A percentile compares a stretch with the other conserved stretches of the same genome.
Evolutionary conservation across 495 filamentous ascomycete genomes (phyloP).

Genomic region (Trichoderma orchidacearum): DNA sequence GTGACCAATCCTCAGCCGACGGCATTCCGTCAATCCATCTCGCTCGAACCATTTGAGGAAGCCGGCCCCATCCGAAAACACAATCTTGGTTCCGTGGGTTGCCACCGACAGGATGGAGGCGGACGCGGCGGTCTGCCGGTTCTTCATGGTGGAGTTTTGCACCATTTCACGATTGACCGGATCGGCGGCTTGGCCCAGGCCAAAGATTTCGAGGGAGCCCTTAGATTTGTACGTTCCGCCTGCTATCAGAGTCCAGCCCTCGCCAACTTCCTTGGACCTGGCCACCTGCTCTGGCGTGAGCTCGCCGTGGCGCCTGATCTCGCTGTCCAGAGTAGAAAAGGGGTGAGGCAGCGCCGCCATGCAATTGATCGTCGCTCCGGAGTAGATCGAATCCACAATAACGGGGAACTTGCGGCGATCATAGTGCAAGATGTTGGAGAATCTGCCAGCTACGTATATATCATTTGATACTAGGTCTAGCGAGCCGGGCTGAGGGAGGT

Average conservation of each 20-base stretch:
- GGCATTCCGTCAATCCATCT: constrained; percentile 69
- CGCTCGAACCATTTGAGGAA: constrained; percentile 86
- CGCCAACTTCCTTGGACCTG: constrained; percentile 31
- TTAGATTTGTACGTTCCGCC: constrained; percentile 92
- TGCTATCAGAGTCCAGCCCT: constrained; percentile 56
- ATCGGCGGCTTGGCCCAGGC: constrained; percentile 26
- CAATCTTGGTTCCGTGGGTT: constrained; percentile 72
- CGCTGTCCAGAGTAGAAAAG: constrained; percentile 38
- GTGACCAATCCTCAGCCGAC: constrained; percentile 56
- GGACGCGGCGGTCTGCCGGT: constrained; percentile 69
- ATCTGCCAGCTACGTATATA: constrained; percentile 77
- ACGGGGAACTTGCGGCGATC: constrained; percentile 77
- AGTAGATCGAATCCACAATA: constrained; percentile 64
- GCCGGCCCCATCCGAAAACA: constrained; percentile 74
- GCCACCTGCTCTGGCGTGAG: constrained; percentile 36
- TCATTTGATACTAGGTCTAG: constrained; percentile 38
- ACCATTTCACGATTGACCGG: constrained; percentile 15
- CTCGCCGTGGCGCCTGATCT: constrained; percentile 38
- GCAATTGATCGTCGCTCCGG: constrained; percentile 67
- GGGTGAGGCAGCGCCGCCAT: constrained; percentile 63
- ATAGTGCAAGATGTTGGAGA: constrained; percentile 81
- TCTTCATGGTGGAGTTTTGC: constrained; percentile 40
- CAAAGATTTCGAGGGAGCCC: constrained; percentile 82
- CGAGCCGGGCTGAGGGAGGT: constrained; percentile 41
- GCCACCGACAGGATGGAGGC: constrained; percentile 75